phyloP scores from a whole-genome alignment of 371 early-diverging fungal species.

The Nematocida sp. region DNA sequence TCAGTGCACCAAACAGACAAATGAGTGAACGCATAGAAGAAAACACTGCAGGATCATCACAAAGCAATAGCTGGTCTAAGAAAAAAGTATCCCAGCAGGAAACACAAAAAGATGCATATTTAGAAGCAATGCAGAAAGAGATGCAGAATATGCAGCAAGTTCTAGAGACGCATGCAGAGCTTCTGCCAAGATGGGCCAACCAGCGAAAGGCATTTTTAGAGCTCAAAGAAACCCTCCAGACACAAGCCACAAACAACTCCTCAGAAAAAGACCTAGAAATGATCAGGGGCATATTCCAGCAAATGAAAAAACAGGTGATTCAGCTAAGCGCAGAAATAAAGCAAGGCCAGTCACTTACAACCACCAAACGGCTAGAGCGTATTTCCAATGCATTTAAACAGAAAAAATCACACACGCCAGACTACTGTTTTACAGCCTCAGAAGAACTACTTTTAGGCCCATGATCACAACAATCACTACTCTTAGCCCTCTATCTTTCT shows the following conservation, averaged over 20 bases:
- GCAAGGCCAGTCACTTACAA: conserved; percentile 5
- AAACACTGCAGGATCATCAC: too few relatives aligned
- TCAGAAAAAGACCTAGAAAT: not conserved
- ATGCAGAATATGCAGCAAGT: conserved; percentile 25
- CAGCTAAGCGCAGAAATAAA: conserved; percentile 25
- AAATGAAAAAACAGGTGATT: conserved; percentile 40
- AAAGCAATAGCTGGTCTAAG: too few relatives aligned
- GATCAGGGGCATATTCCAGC: conserved; percentile 37
- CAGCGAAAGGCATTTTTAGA: conserved; percentile 27
- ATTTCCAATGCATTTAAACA: conserved; percentile 40
- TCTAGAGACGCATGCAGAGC: conserved; percentile 3
- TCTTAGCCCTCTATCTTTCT: too few relatives aligned
- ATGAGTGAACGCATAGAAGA: too few relatives aligned
- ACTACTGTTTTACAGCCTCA: conserved; percentile 11
- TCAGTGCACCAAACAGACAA: too few relatives aligned
- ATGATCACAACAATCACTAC: too few relatives aligned
- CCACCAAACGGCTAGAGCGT: conserved; percentile 11
- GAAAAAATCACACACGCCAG: conserved; percentile 10
- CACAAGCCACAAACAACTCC: not conserved
- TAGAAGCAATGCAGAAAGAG: conserved; percentile 7
- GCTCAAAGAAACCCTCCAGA: not conserved
- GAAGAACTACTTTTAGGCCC: conserved; percentile 20
- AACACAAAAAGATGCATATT: not conserved
- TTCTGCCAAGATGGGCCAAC: conserved; percentile 32
- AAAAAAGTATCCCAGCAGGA: not conserved